Conservation (phyloP, 305 asterid species). For the Rubia balearica region DNA sequence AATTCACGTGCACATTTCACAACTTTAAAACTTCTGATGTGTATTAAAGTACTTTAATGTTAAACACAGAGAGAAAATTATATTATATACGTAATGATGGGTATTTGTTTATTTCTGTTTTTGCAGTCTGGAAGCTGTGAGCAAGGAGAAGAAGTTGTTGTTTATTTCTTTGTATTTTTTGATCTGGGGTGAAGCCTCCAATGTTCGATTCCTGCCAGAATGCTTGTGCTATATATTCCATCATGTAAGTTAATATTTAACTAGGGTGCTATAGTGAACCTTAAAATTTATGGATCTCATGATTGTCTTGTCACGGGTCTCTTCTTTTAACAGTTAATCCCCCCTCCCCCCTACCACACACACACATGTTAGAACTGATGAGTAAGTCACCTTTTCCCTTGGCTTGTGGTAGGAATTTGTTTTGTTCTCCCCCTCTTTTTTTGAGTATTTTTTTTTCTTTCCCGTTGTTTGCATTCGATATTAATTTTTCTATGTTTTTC, state of each 20-base stretch:
- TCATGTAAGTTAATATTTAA: slow-evolving; percentile 49
- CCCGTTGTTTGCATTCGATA: not conserved
- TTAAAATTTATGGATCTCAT: not conserved
- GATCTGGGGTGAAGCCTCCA: slow-evolving; percentile 99
- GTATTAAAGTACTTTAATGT: not conserved
- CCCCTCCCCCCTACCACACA: no score
- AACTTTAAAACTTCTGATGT: slow-evolving; percentile 14
- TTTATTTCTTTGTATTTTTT: slow-evolving; percentile 73
- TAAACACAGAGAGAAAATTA: not conserved
- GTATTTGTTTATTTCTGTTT: slow-evolving; percentile 11
- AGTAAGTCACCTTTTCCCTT: no score
- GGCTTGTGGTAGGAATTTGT: no score
- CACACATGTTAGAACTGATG: no score
- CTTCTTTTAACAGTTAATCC: not conserved
- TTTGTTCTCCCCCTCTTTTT: no score
- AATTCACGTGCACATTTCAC: slow-evolving; percentile 11
- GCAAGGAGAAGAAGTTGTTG: slow-evolving; percentile 89
- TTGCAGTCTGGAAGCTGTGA: slow-evolving; percentile 74
- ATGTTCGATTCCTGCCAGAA: slow-evolving; percentile 94
- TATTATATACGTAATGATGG: not conserved
- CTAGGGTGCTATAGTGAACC: not conserved
- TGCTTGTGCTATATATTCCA: slow-evolving; percentile 99
- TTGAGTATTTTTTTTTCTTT: not conserved
- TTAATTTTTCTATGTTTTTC: not conserved
- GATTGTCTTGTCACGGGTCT: not conserved